These are phyloP conservation scores for Malus hybrid DNA, from an alignment of 331 rosid genomes.

Conservation along the genomic window DNA sequence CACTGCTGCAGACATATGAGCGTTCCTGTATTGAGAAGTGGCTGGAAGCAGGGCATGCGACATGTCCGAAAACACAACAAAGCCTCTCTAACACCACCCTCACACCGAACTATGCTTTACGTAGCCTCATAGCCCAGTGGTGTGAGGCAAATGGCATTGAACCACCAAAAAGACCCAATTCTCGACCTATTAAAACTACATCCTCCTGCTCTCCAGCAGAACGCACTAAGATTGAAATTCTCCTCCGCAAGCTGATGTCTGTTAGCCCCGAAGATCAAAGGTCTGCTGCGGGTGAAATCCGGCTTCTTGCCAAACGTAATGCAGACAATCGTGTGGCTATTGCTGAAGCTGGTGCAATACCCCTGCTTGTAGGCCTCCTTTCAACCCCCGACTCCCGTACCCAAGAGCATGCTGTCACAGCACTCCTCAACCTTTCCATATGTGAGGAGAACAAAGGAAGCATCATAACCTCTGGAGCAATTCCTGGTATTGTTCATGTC, in stretches of 20 bases:
- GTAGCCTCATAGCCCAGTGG: slow-evolving; percentile 94
- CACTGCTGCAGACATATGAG: slow-evolving; percentile 75
- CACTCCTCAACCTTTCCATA: slow-evolving; percentile 91
- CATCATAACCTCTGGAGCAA: slow-evolving; percentile 69
- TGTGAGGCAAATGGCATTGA: slow-evolving; percentile 89
- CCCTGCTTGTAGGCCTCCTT: slow-evolving; percentile 72
- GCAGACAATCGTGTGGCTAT: slow-evolving; percentile 94
- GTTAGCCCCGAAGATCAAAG: slow-evolving; percentile 65
- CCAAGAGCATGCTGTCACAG: slow-evolving; percentile 97
- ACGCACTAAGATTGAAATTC: slow-evolving; percentile 51
- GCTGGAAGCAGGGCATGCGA: slow-evolving; percentile 73
- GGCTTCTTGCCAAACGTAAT: slow-evolving; percentile 95
- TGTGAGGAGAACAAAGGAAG: slow-evolving; percentile 82
- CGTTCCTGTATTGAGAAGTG: slow-evolving; percentile 87
- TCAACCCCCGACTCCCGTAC: slow-evolving; percentile 70
- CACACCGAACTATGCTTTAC: slow-evolving; percentile 83
- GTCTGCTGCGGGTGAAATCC: slow-evolving; percentile 88
- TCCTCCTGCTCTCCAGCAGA: slow-evolving; percentile 79
- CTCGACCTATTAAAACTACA: slow-evolving; percentile 48
- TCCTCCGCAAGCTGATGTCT: slow-evolving; percentile 60
- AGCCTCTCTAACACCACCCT: slow-evolving; percentile 61
- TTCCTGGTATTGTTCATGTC: slow-evolving; percentile 86
- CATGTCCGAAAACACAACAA: slow-evolving; percentile 95
- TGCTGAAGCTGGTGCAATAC: slow-evolving; percentile 98
- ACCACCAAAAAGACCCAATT: slow-evolving; percentile 77